Base-by-base conservation (phyloP, 805 yeast genomes). In the Teunomyces tritomae region DNA sequence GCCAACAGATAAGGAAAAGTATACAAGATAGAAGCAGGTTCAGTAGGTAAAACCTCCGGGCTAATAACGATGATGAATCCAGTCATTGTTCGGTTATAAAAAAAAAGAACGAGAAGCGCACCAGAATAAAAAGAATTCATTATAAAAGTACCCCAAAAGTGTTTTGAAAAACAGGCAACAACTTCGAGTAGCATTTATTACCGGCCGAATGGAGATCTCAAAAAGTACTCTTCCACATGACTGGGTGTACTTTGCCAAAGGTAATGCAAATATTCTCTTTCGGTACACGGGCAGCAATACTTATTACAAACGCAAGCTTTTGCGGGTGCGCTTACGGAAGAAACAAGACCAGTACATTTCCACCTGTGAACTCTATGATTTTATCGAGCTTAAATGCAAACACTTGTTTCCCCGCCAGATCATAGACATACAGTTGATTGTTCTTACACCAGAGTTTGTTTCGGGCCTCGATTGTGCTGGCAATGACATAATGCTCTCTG, bases 261-360 rank as follows among this genome's bases (percentile, higher is more conserved):
- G 84, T 0, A 65, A 71, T 17, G 83, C 84, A 34, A 79, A 79
- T 49, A 71, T 73, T 2, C 65, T 79, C 4, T 76, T 74, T 54
- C 57, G 58, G 39, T 76, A 77, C 51, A 53, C 46, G 1, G 82
- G 80, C 0, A 34, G 43, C 11, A 61, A 64, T 42, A 63, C 60
- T n/a, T 53, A 54, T 11, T 60, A 74, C 8, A 45, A 53, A 24
- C 67, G 64, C 14, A 73, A 71, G 49, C 67, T 76, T 8, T 53
- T 79, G 20, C 58, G 84, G 20, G 57, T 58, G 51, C 58, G 69
- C 20, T 53, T 67, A n/a, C 56, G 62, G 9, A 65, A 70, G 62
- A 52, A 63, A 54, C 57, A 61, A 61, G 59, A 66, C 60, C 60
- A 67, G 53, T 60, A 65, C 43, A 63, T 74, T 17, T 58, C 70